These are phyloP conservation scores for Annulohypoxylon nitens DNA, from an alignment of 495 filamentous ascomycete species.

Conservation along the genomic window DNA sequence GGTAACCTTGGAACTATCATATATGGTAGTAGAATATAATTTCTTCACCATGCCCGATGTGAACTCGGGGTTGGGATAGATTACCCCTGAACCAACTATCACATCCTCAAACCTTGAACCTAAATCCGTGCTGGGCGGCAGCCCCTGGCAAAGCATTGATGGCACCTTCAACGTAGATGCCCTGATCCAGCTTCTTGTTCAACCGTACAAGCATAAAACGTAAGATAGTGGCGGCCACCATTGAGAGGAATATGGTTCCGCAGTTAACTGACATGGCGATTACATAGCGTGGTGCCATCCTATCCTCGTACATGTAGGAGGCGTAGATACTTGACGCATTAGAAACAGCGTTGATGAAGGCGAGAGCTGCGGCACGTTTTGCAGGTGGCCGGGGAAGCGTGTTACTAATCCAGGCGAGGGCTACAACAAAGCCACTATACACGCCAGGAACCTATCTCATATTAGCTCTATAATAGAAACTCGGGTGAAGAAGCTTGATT, in stretches of 20 bases:
- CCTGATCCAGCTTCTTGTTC: constrained; percentile 78
- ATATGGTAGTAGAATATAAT: no score
- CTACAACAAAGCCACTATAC: constrained; percentile 78
- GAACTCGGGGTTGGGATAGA: no score
- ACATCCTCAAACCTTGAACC: constrained; percentile 65
- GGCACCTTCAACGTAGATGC: constrained; percentile 61
- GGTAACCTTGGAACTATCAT: not conserved
- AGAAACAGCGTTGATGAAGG: constrained; percentile 84
- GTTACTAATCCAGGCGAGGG: constrained; percentile 83
- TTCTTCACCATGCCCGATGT: no score
- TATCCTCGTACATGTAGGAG: constrained; percentile 71
- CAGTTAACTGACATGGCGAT: constrained; percentile 83
- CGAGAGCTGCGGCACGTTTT: constrained; percentile 85
- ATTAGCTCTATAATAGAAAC: not conserved
- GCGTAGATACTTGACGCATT: constrained; percentile 82
- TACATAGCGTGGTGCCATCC: constrained; percentile 63
- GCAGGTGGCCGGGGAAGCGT: constrained; percentile 84
- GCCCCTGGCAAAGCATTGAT: constrained; percentile 66
- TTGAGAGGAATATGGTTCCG: constrained; percentile 73
- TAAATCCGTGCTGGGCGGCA: constrained; percentile 71
- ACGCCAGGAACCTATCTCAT: constrained; percentile 60
- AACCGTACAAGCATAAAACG: constrained; percentile 74
- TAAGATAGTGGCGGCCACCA: constrained; percentile 73
- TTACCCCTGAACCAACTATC: no score
- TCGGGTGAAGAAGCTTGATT: constrained; percentile 31